These are phyloP conservation scores for Amphirosellinia nigrospora DNA, from an alignment of 495 filamentous ascomycete genomes.

Conservation along the genomic window DNA sequence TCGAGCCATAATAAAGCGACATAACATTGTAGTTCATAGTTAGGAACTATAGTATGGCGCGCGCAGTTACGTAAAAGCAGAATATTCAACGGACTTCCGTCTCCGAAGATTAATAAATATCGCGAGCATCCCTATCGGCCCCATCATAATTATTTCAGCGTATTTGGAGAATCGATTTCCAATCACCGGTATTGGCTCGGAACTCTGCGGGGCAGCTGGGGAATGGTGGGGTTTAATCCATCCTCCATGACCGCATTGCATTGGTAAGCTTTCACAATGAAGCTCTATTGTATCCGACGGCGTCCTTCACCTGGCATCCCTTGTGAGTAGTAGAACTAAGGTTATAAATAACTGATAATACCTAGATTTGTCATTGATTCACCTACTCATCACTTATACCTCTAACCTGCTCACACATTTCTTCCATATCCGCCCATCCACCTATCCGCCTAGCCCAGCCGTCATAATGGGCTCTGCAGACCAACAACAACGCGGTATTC, in stretches of 20 bases:
- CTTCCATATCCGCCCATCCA: not conserved
- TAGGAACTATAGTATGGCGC: not conserved
- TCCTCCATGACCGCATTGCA: conserved; percentile 16
- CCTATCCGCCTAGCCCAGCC: not conserved
- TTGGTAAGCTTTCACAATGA: conserved; percentile 24
- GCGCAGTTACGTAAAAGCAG: not conserved
- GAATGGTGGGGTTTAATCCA: conserved; percentile 13
- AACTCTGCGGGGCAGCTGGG: conserved; percentile 19
- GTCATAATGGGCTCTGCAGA: conserved; percentile 35
- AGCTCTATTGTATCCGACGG: conserved; percentile 19
- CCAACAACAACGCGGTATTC: conserved; percentile 52
- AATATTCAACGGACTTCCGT: conserved; percentile 21
- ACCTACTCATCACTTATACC: not conserved
- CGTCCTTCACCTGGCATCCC: not conserved
- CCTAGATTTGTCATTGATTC: not conserved
- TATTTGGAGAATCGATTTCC: not conserved
- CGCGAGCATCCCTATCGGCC: not conserved
- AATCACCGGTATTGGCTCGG: not conserved
- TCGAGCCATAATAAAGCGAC: too few relatives aligned
- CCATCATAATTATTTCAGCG: not conserved
- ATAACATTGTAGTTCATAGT: too few relatives aligned
- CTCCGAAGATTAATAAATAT: conserved; percentile 3
- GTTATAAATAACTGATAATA: not conserved
- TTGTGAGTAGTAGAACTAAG: not conserved
- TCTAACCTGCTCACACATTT: not conserved